phyloP scores from a whole-genome alignment of 306 rosid genomes.

The Morella rubra region DNA sequence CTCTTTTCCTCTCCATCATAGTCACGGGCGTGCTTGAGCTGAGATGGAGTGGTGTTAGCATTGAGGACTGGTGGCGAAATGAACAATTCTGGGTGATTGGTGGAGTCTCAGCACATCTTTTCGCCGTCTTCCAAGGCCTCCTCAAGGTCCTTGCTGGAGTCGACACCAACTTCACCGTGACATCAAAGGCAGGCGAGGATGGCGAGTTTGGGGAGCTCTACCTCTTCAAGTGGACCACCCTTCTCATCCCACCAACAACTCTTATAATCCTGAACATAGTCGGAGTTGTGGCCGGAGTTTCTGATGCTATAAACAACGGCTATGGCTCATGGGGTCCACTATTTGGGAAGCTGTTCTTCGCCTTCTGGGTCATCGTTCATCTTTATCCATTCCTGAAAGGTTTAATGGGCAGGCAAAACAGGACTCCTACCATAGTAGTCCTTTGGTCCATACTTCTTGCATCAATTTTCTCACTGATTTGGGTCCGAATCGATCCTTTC shows the following conservation, averaged over 20 bases:
- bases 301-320: slow-evolving; percentile 89
- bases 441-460: slow-evolving; percentile 85
- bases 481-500: slow-evolving; percentile 91
- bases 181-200: slow-evolving; percentile 60
- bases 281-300: slow-evolving; percentile 93
- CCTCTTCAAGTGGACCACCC: slow-evolving; percentile 87
- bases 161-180: slow-evolving; percentile 55
- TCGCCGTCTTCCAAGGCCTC: slow-evolving; percentile 89
- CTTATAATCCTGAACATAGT: slow-evolving; percentile 84
- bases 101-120: slow-evolving; percentile 91
- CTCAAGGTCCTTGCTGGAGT: slow-evolving; percentile 80
- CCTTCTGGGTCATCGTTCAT: slow-evolving; percentile 92
- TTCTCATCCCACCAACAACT: slow-evolving; percentile 89
- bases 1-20: slow-evolving; percentile 77
- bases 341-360: slow-evolving; percentile 83
- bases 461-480: slow-evolving; percentile 78
- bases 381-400: slow-evolving; percentile 97
- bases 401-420: slow-evolving; percentile 87
- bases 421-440: slow-evolving; percentile 85
- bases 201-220: slow-evolving; percentile 62
- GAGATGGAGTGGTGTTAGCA: slow-evolving; percentile 86
- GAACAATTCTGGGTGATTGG: slow-evolving; percentile 98
- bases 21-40: slow-evolving; percentile 75
- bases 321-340: slow-evolving; percentile 87
- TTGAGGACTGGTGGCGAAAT: slow-evolving; percentile 88